These are phyloP conservation scores for Ascochyta pisi DNA, from an alignment of 2,329 filamentous ascomycete species.

Conservation along the genomic window DNA sequence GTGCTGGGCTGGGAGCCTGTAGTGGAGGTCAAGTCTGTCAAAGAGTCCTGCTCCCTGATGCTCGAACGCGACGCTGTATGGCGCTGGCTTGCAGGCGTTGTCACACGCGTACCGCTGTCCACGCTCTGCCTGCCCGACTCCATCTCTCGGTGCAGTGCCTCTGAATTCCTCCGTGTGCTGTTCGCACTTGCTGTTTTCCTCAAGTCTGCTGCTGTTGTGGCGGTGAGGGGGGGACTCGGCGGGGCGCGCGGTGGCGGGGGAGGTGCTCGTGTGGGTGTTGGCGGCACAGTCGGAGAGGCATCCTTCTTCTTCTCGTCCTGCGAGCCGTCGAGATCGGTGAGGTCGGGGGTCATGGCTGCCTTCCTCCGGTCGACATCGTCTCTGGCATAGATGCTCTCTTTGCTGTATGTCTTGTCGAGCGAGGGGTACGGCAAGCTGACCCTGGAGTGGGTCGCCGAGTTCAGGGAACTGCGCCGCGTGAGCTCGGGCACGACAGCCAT, in stretches of 20 bases:
- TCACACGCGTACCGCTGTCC: conserved; percentile 49
- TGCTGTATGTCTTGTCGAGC: conserved; percentile 91
- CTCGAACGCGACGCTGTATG: conserved; percentile 52
- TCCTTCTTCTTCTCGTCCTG: conserved; percentile 36
- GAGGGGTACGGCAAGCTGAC: conserved; percentile 72
- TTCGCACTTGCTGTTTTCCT: conserved; percentile 54
- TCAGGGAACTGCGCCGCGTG: conserved; percentile 49
- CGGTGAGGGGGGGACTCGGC: conserved; percentile 57
- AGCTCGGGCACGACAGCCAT: conserved; percentile 57
- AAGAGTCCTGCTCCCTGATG: conserved; percentile 49
- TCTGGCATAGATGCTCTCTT: conserved; percentile 75
- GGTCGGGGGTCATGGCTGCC: conserved; percentile 48
- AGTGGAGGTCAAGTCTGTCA: conserved; percentile 53
- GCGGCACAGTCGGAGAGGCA: conserved; percentile 15
- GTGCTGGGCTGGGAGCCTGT: conserved; percentile 51
- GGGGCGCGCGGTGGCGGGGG: conserved; percentile 46
- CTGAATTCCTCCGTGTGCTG: conserved; percentile 52
- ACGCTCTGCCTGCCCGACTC: conserved; percentile 51
- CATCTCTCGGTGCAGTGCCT: conserved; percentile 46
- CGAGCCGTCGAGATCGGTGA: conserved; percentile 50
- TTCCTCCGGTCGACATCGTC: conserved; percentile 46
- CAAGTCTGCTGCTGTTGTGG: conserved; percentile 50
- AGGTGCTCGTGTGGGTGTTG: conserved; percentile 25
- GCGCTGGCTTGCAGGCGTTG: conserved; percentile 45
- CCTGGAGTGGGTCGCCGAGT: conserved; percentile 47